phyloP scores from a whole-genome alignment of 2,329 filamentous ascomycete genomes.

The Pseudogymnoascus sp. region DNA sequence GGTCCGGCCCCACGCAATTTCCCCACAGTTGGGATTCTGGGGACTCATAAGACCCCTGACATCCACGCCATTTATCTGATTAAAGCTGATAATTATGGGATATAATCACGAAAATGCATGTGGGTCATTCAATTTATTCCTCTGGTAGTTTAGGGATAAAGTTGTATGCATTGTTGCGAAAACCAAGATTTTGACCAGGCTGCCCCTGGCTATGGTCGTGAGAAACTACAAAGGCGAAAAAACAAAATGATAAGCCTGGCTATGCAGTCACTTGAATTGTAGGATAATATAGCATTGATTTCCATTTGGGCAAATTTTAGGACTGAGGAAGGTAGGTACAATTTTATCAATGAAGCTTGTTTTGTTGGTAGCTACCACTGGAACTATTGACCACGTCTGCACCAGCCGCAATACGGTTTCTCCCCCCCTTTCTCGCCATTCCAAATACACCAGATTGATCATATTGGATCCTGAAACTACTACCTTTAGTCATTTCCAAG shows the following conservation, averaged over 20 bases:
- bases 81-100: not conserved
- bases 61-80: not conserved
- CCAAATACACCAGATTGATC: not conserved
- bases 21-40: not conserved
- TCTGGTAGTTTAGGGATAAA: not conserved
- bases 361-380: not conserved
- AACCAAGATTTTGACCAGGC: not conserved
- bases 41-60: not conserved
- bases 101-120: not conserved
- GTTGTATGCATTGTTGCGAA: not conserved
- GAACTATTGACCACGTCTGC: not conserved
- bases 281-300: not conserved
- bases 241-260: not conserved
- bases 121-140: not conserved
- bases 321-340: not conserved
- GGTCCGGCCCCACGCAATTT: slow-evolving; percentile 4
- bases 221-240: not conserved
- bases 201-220: not conserved
- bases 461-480: not conserved
- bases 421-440: not conserved
- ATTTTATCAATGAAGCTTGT: not conserved
- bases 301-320: not conserved
- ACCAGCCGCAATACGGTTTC: not conserved
- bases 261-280: not conserved
- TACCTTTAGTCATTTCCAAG: not conserved